phyloP scores from a whole-genome alignment of 345 rosid genomes.

The Eucalyptus cladocalyx region DNA sequence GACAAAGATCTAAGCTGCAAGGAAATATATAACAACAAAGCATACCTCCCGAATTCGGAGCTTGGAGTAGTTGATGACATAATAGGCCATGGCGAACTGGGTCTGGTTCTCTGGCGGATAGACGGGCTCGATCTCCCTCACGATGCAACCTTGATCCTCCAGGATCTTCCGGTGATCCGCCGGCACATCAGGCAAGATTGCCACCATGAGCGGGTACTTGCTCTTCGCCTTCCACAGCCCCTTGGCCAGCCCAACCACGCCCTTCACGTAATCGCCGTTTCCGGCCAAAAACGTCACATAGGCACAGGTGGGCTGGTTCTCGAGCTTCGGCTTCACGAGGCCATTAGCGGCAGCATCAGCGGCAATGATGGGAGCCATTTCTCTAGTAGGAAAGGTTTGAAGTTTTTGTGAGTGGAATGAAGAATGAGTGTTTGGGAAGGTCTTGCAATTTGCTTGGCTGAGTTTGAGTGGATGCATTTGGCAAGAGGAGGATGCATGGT shows the following conservation, averaged over 20 bases:
- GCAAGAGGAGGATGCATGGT: neutral
- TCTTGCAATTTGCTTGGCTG: neutral
- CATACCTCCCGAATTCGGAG: conserved; percentile 38
- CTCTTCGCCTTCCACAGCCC: conserved; percentile 24
- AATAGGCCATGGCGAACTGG: conserved; percentile 30
- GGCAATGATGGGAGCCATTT: neutral
- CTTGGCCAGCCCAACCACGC: conserved; percentile 36
- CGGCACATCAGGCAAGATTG: conserved; percentile 29
- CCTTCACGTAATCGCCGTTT: conserved; percentile 20
- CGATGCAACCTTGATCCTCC: conserved; percentile 17
- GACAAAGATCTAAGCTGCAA: neutral
- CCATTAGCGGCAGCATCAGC: neutral
- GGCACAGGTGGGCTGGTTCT: neutral
- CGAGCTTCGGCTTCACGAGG: conserved; percentile 1
- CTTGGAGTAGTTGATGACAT: conserved; percentile 35
- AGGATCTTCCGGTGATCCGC: conserved; percentile 22
- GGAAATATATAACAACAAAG: accelerated
- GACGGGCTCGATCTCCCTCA: conserved; percentile 25
- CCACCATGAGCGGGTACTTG: conserved; percentile 26
- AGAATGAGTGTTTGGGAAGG: neutral
- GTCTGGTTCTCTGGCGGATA: conserved; percentile 25
- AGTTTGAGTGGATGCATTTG: neutral
- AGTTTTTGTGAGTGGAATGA: neutral
- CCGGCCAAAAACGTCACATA: conserved; percentile 32
- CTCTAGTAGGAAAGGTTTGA: neutral